Conservation (phyloP, 331 rosid species). For the Arachis monticola region DNA sequence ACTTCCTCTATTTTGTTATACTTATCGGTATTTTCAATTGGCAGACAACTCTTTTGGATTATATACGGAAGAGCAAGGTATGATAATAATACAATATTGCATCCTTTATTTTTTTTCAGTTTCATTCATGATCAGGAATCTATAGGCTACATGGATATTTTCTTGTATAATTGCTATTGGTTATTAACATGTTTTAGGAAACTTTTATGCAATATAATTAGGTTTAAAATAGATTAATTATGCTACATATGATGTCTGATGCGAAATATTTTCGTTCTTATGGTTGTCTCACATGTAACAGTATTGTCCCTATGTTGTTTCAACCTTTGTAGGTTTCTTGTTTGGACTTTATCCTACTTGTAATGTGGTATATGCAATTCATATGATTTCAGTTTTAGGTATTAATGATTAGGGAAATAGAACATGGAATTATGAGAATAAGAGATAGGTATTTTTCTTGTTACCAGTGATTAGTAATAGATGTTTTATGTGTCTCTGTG, state of each 20-base stretch:
- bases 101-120: slow-evolving; percentile 33
- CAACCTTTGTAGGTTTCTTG: slow-evolving; percentile 18
- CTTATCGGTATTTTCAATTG: slow-evolving; percentile 43
- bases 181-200: slow-evolving; percentile 18
- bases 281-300: slow-evolving; percentile 16
- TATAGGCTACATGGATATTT: slow-evolving; percentile 2
- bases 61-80: slow-evolving; percentile 95
- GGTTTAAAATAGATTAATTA: slow-evolving; percentile 18
- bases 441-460: slow-evolving; percentile 8
- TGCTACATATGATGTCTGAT: slow-evolving; percentile 17
- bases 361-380: not conserved
- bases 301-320: slow-evolving; percentile 2
- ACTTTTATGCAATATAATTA: slow-evolving; percentile 16
- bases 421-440: not conserved
- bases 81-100: slow-evolving; percentile 32
- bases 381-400: slow-evolving; percentile 20
- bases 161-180: slow-evolving; percentile 5
- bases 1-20: slow-evolving; percentile 46
- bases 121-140: slow-evolving; percentile 14
- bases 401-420: not conserved
- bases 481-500: not conserved
- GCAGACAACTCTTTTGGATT: slow-evolving; percentile 96
- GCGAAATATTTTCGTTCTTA: not conserved
- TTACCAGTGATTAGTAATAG: slow-evolving; percentile 21
- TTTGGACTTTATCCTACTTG: slow-evolving; percentile 10